A percentile compares a stretch with the other conserved stretches of the same genome.
These are phyloP conservation scores for Ehretia macrophylla DNA, from an alignment of 257 asterid genomes.

Conservation along the genomic window DNA sequence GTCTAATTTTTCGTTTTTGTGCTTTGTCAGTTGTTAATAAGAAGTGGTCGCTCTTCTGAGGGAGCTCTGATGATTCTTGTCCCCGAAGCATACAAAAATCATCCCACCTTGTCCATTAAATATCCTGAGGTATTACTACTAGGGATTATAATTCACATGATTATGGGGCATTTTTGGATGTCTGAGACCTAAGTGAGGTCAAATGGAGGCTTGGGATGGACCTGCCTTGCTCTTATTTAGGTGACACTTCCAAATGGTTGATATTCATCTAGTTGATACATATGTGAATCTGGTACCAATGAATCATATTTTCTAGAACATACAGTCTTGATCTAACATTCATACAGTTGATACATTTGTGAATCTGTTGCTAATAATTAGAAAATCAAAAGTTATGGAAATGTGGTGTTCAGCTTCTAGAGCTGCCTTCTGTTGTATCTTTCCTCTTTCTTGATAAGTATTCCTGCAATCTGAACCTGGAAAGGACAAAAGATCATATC, in stretches of 20 bases:
- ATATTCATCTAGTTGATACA: neutral
- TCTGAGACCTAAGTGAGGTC: slow-evolving; percentile 26
- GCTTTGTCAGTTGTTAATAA: slow-evolving; percentile 64
- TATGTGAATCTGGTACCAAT: neutral
- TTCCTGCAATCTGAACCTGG: too few relatives aligned
- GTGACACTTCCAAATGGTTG: slow-evolving; percentile 33
- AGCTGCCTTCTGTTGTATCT: too few relatives aligned
- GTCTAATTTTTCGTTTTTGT: slow-evolving; percentile 17
- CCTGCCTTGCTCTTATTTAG: slow-evolving; percentile 98
- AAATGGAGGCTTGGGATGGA: slow-evolving; percentile 99
- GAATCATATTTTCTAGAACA: too few relatives aligned
- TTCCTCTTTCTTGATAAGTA: too few relatives aligned
- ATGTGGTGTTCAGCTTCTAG: too few relatives aligned
- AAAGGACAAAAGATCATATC: too few relatives aligned
- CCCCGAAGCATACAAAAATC: slow-evolving; percentile 98
- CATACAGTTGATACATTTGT: neutral
- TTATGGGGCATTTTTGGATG: neutral
- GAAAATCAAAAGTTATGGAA: too few relatives aligned
- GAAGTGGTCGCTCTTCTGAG: slow-evolving; percentile 95
- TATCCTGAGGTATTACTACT: slow-evolving; percentile 78
- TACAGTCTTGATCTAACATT: neutral
- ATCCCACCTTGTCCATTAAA: slow-evolving; percentile 80
- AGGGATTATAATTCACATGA: neutral
- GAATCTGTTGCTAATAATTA: too few relatives aligned
- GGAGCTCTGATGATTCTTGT: slow-evolving; percentile 97